Evolutionary conservation across 176 grass and related monocot genomes (phyloP), one percentile per base, ranked within the genome.

Genomic region (Juncus effusus): DNA sequence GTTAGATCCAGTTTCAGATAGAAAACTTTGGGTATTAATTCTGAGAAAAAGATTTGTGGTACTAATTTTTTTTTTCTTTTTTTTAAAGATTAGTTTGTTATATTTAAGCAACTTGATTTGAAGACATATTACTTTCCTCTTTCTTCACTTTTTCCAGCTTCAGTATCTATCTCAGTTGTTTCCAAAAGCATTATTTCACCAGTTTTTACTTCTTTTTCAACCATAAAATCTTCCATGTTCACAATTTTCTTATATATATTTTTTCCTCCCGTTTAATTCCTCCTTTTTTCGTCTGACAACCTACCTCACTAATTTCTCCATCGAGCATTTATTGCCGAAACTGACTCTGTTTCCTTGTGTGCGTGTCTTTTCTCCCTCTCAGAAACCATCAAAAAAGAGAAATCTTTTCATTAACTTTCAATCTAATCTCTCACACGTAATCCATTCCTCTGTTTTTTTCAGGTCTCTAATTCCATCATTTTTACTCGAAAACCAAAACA

Each of bases 231-330:
- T 59, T 67, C 28, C 47, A 14, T 53, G 44, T 70, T 56, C 55
- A 8, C 66, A 56, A 56, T 40, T 15, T 15, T 55, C 53, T 39
- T 47, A 47, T 47, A 47, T 47, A 47, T 47, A 47, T 47, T 47
- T 40, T 56, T 72, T 44, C 58, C 13, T 13, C 13, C 44, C 15
- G 42, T 58, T 60, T 47, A 36, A 14, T 16, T 72, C 4, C 37
- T 28, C 58, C 58, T 36, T 39, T 72, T 59, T 72, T 16, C 44
- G 58, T 59, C 69, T 2, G 54, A 69, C 65, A 42, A 59, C 69
- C 54, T 72, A 60, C 54, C 69, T 42, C 53, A 53, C 40, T 59
- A 56, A 59, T 36, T 72, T 72, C 65, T 53, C 66, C 66, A 53
- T 41, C 13, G 54, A 56, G 8, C 68, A 72, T 72, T 72, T 57